Base-by-base conservation (phyloP, 345 rosid genomes). In the Populus tremula region DNA sequence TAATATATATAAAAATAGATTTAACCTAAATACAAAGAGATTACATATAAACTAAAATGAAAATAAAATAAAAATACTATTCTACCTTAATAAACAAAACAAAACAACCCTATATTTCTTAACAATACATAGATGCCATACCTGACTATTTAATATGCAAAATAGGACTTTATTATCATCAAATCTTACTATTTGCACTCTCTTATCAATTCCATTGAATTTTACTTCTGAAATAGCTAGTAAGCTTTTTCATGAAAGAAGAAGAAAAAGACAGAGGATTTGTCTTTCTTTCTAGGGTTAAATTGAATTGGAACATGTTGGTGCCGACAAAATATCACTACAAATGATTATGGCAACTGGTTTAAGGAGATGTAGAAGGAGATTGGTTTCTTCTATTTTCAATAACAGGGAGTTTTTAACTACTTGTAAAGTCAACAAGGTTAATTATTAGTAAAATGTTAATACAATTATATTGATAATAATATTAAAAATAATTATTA, bases 321-420 rank as follows among this genome's bases (percentile, higher is more conserved):
- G 20, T 14, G 69, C 0, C 12, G 0, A 1, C 20, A 18, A 35
- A 35, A 1, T 3, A 1, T 17, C 5, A 36, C 8, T 2, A 35
- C 2, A 5, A 3, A 35, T 18, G 6, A 27, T n/a, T 18, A 63
- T 75, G 82, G 39, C 76, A 21, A 65, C 67, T 39, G 6, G 29
- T 56, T 54, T 72, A 21, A 71, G 70, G 56, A 80, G 79, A 54
- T 43, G 14, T 16, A 70, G 45, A 66, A 76, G 23, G 54, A 67
- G 56, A 61, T 29, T 59, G 13, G 38, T 59, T 1, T 29, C 8
- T 33, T 66, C 77, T 13, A 29, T 72, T 35, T 21, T 12, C 38
- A 61, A 59, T 3, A 9, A 5, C 29, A 69, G 66, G 29, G 8
- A 47, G 1, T 63, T 79, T 43, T 75, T 80, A 20, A 29, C 82